Conservation (phyloP, 2,329 filamentous ascomycete species). For the Scedosporium aurantiacum region DNA sequence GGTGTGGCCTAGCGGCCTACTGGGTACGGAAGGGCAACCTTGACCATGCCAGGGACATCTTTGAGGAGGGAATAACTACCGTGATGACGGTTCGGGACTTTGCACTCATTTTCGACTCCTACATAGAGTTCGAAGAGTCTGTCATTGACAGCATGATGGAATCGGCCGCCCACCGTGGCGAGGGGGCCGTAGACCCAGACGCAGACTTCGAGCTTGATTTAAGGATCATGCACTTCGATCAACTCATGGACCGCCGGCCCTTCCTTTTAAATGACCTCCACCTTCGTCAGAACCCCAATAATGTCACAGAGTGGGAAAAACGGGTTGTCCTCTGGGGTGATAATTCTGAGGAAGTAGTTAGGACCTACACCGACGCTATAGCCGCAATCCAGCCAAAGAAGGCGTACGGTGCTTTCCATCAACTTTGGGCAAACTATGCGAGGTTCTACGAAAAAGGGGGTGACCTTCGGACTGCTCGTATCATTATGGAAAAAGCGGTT, state of each 20-base stretch:
- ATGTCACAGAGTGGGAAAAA: slow-evolving; percentile 95
- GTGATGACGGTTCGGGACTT: slow-evolving; percentile 99
- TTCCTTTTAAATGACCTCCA: slow-evolving; percentile 96
- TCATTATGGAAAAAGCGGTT: slow-evolving; percentile 96
- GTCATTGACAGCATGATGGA: slow-evolving; percentile 90
- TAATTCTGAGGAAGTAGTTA: slow-evolving; percentile 81
- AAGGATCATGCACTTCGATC: slow-evolving; percentile 94
- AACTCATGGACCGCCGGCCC: slow-evolving; percentile 90
- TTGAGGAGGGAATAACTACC: slow-evolving; percentile 92
- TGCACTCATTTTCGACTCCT: slow-evolving; percentile 90
- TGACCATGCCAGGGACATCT: slow-evolving; percentile 83
- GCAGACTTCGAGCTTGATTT: slow-evolving; percentile 93
- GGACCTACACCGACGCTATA: slow-evolving; percentile 92
- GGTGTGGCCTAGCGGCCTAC: slow-evolving; percentile 90
- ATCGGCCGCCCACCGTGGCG: slow-evolving; percentile 65
- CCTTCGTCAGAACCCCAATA: slow-evolving; percentile 90
- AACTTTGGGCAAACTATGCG: slow-evolving; percentile 92
- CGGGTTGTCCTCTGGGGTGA: slow-evolving; percentile 90
- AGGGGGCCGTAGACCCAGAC: slow-evolving; percentile 68
- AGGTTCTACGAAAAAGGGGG: slow-evolving; percentile 90
- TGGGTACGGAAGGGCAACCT: slow-evolving; percentile 92
- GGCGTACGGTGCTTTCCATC: slow-evolving; percentile 83
- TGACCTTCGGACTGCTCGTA: slow-evolving; percentile 71
- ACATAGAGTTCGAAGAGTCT: slow-evolving; percentile 93
- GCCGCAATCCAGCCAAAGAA: slow-evolving; percentile 89